These are phyloP conservation scores for Pseudopediastrum boryanum DNA, from an alignment of 139 green algal species.

Conservation along the genomic window DNA sequence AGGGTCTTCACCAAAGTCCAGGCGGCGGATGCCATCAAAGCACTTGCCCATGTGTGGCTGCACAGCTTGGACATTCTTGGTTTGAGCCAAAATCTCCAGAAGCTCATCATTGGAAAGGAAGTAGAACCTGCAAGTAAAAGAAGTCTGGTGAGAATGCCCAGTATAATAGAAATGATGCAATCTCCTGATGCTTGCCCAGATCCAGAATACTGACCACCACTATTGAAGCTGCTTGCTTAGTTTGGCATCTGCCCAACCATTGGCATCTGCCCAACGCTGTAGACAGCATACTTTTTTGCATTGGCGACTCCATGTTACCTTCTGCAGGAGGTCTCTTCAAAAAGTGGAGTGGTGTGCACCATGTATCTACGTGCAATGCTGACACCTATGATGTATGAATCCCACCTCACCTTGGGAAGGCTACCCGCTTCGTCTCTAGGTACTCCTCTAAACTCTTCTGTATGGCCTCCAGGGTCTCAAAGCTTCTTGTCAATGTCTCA, in stretches of 20 bases:
- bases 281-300: too few species aligned
- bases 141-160: constrained; percentile 46
- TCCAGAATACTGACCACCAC: too few species aligned
- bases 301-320: too few species aligned
- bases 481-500: constrained; percentile 74
- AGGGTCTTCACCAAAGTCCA: constrained; percentile 86
- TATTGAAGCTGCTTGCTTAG: too few species aligned
- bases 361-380: too few species aligned
- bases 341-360: too few species aligned
- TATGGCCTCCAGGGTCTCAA: constrained; percentile 85
- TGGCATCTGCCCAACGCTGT: too few species aligned
- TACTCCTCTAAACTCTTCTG: constrained; percentile 92
- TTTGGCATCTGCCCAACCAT: too few species aligned
- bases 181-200: too few species aligned
- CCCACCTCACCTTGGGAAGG: constrained; percentile 65
- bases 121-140: constrained; percentile 58
- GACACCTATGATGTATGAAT: too few species aligned
- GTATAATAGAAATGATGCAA: too few species aligned
- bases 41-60: constrained; percentile 91
- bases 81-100: constrained; percentile 87
- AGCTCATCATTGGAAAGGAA: constrained; percentile 90
- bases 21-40: constrained; percentile 85
- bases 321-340: too few species aligned
- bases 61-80: constrained; percentile 82
- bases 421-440: constrained; percentile 89